Evolutionary conservation across 2,329 filamentous ascomycete genomes (phyloP).

Genomic region (Trichoderma koningii): DNA sequence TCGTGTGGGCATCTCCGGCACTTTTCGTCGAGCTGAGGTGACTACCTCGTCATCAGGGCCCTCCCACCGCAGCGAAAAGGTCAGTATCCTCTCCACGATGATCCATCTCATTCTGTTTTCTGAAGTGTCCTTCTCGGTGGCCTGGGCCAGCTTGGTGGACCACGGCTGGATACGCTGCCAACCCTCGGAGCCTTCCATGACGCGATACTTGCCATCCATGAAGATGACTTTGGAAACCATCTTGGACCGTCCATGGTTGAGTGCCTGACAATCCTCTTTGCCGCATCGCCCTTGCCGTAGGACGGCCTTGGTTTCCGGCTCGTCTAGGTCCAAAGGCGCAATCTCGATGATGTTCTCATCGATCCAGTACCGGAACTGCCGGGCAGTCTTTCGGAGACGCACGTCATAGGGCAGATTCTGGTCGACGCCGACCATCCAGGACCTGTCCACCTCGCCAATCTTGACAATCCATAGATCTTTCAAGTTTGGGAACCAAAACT

Average conservation of each 20-base stretch:
- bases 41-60: constrained; percentile 37
- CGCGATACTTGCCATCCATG: constrained; percentile 40
- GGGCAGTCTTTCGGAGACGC: constrained; percentile 39
- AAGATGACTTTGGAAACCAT: constrained; percentile 45
- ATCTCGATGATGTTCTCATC: constrained; percentile 44
- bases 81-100: constrained; percentile 43
- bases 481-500: constrained; percentile 45
- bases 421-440: constrained; percentile 42
- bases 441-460: constrained; percentile 42
- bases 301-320: constrained; percentile 40
- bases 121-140: constrained; percentile 34
- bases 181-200: constrained; percentile 31
- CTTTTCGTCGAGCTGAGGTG: constrained; percentile 26
- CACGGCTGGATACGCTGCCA: constrained; percentile 42
- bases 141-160: constrained; percentile 35
- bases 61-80: constrained; percentile 43
- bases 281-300: constrained; percentile 42
- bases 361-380: constrained; percentile 45
- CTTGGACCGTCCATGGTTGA: constrained; percentile 41
- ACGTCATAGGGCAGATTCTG: constrained; percentile 36
- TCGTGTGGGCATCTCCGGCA: constrained; percentile 20
- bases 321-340: constrained; percentile 40
- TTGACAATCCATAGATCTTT: constrained; percentile 46
- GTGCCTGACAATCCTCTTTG: constrained; percentile 40
- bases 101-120: constrained; percentile 44